Base-by-base conservation (phyloP, 73 alveolate genomes). In the Paramecium sonneborni region DNA sequence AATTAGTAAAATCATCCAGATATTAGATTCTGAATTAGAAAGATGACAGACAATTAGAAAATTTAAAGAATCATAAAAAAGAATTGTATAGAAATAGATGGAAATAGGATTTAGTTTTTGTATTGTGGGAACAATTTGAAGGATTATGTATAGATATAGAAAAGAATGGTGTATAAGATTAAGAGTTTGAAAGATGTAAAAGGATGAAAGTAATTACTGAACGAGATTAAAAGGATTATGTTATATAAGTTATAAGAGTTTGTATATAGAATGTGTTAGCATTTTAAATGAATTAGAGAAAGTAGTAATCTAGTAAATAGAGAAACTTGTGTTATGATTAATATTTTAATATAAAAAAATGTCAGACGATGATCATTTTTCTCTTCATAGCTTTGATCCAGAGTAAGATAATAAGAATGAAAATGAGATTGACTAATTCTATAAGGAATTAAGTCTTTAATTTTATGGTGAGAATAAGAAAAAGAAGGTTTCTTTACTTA, bases 281-380 rank as follows among this genome's bases (percentile, higher is more conserved):
- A 41, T 41, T 11, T 24, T 62, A 26, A 32, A 6, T 3, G 10
- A 12, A 26, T 30, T 62, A 30, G 84, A 62, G 0, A 26, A 26
- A 62, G 23, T 20, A 26, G 11, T 32, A 23, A 14, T 62, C 46
- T 62, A 30, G 14, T 30, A 62, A 46, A 9, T 30, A 62, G 12
- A 26, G 4, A 62, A 62, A 62, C 39, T 62, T 23, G 84, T 28
- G 24, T 26, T 26, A 15, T 30, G 84, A 30, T 62, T 26, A 62
- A 24, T 26, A 30, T 26, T 12, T 62, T 21, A 23, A 26, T 52
- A 67, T 11, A 30, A 46, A 6, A 62, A 24, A 62, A 72, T 72
- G 86, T 72, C 86, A 32, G 86, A 72, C 44, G 86, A 72, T 72
- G 86, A 72, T 34, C 55, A 72, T n/a, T 72, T 72, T 34, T 35